Conservation (phyloP, 345 rosid genomes). For the Rhodamnia argentea region DNA sequence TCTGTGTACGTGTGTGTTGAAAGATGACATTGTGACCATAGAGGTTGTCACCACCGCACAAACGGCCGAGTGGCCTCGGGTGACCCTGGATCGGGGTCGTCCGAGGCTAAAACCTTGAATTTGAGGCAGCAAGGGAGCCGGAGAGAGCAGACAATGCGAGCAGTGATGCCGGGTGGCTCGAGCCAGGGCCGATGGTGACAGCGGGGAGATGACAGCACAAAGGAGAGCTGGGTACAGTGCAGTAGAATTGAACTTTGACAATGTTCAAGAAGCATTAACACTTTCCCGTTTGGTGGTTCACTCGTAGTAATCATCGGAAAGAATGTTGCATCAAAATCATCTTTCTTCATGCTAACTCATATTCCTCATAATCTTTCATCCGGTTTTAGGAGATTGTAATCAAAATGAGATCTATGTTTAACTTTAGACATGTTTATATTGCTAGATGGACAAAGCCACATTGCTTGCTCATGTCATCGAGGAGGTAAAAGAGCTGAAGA, state of each 20-base stretch:
- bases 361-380: not conserved
- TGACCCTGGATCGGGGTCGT: not conserved
- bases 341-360: not conserved
- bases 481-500: constrained; percentile 45
- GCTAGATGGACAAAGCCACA: constrained; percentile 66
- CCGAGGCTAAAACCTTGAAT: not conserved
- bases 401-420: not conserved
- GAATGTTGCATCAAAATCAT: not conserved
- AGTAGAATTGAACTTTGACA: not conserved
- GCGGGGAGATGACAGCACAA: not conserved
- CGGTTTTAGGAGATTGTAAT: not conserved
- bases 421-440: not conserved
- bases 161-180: not conserved
- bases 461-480: constrained; percentile 51
- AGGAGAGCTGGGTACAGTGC: not conserved
- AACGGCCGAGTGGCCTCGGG: not conserved
- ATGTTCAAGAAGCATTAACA: not conserved
- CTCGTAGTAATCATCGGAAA: not conserved
- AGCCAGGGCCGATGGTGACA: not conserved
- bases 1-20: not conserved
- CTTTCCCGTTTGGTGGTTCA: not conserved
- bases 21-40: not conserved
- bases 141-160: not conserved
- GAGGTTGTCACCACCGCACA: not conserved
- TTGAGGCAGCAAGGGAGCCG: not conserved